Evolutionary conservation across 148 eudicot species (phyloP), one percentile per base, ranked within the genome.

Genomic region (Vaccinium corymbosum): DNA sequence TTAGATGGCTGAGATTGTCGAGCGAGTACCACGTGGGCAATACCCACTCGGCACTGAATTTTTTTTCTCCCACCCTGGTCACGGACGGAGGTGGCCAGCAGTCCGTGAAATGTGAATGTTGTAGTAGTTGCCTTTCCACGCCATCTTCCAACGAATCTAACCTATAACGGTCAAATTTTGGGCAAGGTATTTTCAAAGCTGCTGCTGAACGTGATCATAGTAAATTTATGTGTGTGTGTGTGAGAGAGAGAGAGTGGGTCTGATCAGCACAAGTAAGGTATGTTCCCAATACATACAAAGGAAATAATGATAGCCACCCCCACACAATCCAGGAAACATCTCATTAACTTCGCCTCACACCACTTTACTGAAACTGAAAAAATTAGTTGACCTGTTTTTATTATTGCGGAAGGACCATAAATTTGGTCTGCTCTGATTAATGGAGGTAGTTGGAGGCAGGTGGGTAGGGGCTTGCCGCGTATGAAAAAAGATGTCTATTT

Each of bases 211-310:
- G 10, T 70, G 38, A 35, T 35, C 2, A 35, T 35, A 35, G 38
- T 35, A 35, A 35, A 2, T 35, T 35, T 35, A 0, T 35, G 3
- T 32, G 35, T 32, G 35, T 32, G 35, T 32, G 35, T 32, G 35
- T 1, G 35, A 29, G 32, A 29, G 35, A 32, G 35, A 32, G 35
- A 32, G 20, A 6, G 76, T 72, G 76, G 46, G 48, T 0, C 22
- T 32, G 7, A 35, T 32, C 38, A 27, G 73, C 73, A 27, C 73
- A 72, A 72, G 76, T 38, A 72, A 72, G 76, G 76, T 42, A 72
- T 72, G 76, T 72, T 72, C 38, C 50, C 49, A 72, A 38, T 32
- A 72, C 76, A 72, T 35, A 49, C 38, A 72, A 72, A 72, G 25
- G 16, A 61, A 72, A 72, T 72, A 72, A 72, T 72, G 50, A 38